phyloP scores from a whole-genome alignment of 139 green algal species.

The Coelastrella sp. region DNA sequence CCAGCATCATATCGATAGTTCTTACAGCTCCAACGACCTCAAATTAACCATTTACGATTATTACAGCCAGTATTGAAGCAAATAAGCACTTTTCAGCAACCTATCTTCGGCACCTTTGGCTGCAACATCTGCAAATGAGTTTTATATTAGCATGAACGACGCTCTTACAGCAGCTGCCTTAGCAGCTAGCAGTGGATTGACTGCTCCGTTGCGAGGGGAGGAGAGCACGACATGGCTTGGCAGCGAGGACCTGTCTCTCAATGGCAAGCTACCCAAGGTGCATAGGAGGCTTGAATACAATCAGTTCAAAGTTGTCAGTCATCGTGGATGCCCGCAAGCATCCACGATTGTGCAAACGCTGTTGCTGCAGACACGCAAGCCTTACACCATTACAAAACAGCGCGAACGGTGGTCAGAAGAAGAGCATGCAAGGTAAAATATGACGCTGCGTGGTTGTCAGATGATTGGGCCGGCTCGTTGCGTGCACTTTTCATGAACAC shows the following conservation, averaged over 20 bases:
- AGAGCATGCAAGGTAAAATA: constrained; percentile 84
- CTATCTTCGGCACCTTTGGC: not conserved
- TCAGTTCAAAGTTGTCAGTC: too few species aligned
- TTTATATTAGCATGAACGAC: not conserved
- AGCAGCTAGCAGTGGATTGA: not conserved
- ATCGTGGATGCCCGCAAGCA: too few species aligned
- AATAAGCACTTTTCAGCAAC: not conserved
- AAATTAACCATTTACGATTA: too few species aligned
- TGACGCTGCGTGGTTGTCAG: constrained; percentile 37
- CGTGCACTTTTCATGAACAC: constrained; percentile 69
- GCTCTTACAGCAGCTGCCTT: not conserved
- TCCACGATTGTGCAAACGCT: not conserved
- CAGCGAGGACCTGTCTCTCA: not conserved
- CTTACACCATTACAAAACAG: constrained; percentile 86
- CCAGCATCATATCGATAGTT: too few species aligned
- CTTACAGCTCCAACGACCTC: too few species aligned
- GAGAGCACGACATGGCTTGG: constrained; percentile 4
- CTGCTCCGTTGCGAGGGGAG: not conserved
- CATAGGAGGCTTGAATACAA: not conserved
- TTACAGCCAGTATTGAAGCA: too few species aligned
- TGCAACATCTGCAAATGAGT: not conserved
- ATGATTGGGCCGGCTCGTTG: too few species aligned
- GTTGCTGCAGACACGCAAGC: constrained; percentile 71
- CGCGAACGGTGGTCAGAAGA: constrained; percentile 89
- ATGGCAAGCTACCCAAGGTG: not conserved